Evolutionary conservation across 2,329 filamentous ascomycete species (phyloP).

Genomic region (Orbilia quercus): DNA sequence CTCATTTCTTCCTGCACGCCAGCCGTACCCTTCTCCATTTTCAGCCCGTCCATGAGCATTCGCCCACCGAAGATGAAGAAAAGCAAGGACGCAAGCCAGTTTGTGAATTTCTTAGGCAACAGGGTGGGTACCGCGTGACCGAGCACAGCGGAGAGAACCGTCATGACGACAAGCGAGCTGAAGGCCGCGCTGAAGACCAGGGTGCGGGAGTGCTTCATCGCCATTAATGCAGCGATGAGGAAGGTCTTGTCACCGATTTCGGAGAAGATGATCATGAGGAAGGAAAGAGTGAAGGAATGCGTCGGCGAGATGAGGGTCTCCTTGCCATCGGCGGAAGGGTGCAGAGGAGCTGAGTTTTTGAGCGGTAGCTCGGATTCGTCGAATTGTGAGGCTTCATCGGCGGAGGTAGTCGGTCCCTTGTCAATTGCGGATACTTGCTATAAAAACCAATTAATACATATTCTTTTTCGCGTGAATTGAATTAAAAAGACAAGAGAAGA

Average conservation of each 20-base stretch:
- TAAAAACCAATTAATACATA: neutral
- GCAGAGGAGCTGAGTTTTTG: slow-evolving; percentile 60
- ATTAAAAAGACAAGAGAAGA: neutral
- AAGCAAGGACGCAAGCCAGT: slow-evolving; percentile 82
- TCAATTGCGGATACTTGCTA: slow-evolving; percentile 5
- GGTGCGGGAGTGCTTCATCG: slow-evolving; percentile 95
- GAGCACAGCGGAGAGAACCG: slow-evolving; percentile 87
- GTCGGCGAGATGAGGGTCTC: slow-evolving; percentile 62
- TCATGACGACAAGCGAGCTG: slow-evolving; percentile 91
- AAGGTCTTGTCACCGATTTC: slow-evolving; percentile 99
- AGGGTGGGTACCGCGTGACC: slow-evolving; percentile 91
- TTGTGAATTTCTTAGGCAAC: slow-evolving; percentile 89
- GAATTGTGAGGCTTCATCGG: slow-evolving; percentile 32
- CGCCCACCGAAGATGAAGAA: slow-evolving; percentile 91
- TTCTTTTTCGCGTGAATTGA: slow-evolving; percentile 3
- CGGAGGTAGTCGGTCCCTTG: slow-evolving; percentile 29
- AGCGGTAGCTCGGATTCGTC: slow-evolving; percentile 67
- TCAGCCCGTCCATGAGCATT: slow-evolving; percentile 84
- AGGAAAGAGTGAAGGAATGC: slow-evolving; percentile 90
- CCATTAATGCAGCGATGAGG: slow-evolving; percentile 95
- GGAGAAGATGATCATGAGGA: slow-evolving; percentile 97
- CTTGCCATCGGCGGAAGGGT: slow-evolving; percentile 7
- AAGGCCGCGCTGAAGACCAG: slow-evolving; percentile 97
- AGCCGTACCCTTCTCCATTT: slow-evolving; percentile 93
- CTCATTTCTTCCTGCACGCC: slow-evolving; percentile 81